phyloP scores from a whole-genome alignment of 1,139 yeast species.

The Arxiozyma bovina region DNA sequence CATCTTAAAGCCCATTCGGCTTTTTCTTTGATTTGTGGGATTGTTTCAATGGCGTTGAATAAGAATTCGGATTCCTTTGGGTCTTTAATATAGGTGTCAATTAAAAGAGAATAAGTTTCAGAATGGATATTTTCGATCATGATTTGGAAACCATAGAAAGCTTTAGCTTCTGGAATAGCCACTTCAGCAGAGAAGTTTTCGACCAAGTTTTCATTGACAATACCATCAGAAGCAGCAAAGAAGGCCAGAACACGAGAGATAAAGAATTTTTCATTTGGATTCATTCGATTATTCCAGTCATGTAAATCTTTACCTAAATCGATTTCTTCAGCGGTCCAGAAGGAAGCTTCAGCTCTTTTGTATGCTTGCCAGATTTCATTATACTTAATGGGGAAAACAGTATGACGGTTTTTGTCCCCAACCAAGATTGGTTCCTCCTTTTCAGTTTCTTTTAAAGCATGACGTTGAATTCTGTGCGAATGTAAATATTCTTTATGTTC shows the following conservation, averaged over 20 bases:
- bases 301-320: slow-evolving; percentile 84
- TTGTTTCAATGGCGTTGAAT: slow-evolving; percentile 92
- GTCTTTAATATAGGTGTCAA: slow-evolving; percentile 93
- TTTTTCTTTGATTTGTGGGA: slow-evolving; percentile 92
- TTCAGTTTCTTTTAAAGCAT: slow-evolving; percentile 63
- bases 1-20: slow-evolving; percentile 98
- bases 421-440: slow-evolving; percentile 78
- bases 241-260: slow-evolving; percentile 90
- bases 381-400: slow-evolving; percentile 91
- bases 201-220: slow-evolving; percentile 93
- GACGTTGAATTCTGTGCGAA: slow-evolving; percentile 61
- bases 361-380: slow-evolving; percentile 99
- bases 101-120: slow-evolving; percentile 92
- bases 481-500: slow-evolving; percentile 48
- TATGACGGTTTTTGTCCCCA: slow-evolving; percentile 84
- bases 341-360: slow-evolving; percentile 88
- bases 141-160: slow-evolving; percentile 98
- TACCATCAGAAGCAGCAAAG: slow-evolving; percentile 98
- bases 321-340: slow-evolving; percentile 99
- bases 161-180: slow-evolving; percentile 94
- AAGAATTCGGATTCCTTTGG: slow-evolving; percentile 70
- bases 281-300: slow-evolving; percentile 87
- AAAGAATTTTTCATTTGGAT: slow-evolving; percentile 84
- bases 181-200: slow-evolving; percentile 97
- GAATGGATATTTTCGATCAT: slow-evolving; percentile 99